A percentile compares a stretch with the other conserved stretches of the same genome.
These are phyloP conservation scores for Centrapalus pauciflorus DNA, from an alignment of 129 eudicot genomes.

Conservation along the genomic window DNA sequence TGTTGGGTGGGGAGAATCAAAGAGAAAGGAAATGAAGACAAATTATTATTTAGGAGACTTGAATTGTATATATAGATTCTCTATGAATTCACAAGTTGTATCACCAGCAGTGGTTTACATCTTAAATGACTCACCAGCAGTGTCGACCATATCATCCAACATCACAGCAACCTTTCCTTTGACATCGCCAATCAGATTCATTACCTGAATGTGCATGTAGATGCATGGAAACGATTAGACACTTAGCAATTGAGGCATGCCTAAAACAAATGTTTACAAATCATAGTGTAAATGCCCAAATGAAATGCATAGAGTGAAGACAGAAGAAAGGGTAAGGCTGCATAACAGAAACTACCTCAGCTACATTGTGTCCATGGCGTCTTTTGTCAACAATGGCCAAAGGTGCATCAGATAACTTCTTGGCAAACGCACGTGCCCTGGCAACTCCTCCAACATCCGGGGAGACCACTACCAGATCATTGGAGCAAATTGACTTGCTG, in stretches of 20 bases:
- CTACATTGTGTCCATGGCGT: conserved; percentile 86
- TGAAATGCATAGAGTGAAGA: neutral
- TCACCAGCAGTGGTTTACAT: neutral
- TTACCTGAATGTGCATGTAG: conserved; percentile 44
- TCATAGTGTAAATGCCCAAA: neutral
- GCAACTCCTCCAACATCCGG: conserved; percentile 99
- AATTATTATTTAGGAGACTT: too few relatives aligned
- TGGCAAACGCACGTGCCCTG: conserved; percentile 92
- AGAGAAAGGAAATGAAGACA: too few relatives aligned
- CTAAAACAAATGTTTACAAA: neutral
- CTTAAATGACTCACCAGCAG: conserved; percentile 58
- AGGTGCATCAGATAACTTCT: conserved; percentile 88
- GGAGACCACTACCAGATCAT: conserved; percentile 82
- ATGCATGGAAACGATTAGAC: neutral
- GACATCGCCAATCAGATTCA: conserved; percentile 95
- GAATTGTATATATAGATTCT: too few relatives aligned
- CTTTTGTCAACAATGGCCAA: conserved; percentile 92
- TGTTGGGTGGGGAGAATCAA: too few relatives aligned
- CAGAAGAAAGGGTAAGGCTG: neutral
- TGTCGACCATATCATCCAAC: conserved; percentile 92
- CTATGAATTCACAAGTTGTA: too few relatives aligned
- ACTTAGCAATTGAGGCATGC: neutral
- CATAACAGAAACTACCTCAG: conserved; percentile 53
- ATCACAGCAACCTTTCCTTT: conserved; percentile 87
- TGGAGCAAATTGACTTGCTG: conserved; percentile 67